Evolutionary conservation across 306 rosid species (phyloP).

Genomic region (Medicago truncatula): MtrunA17r5.0-ANR NC_053045.1:39466001-39466500

Average conservation of each 20-base stretch:
- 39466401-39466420: conserved; percentile 2
- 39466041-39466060: conserved; percentile 74
- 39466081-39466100: conserved; percentile 50
- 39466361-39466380: conserved; percentile 23
- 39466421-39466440: conserved; percentile 33
- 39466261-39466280: conserved; percentile 73
- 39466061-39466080: conserved; percentile 57
- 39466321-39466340: conserved; percentile 49
- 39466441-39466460: conserved; percentile 59
- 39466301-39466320: conserved; percentile 59
- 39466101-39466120: conserved; percentile 58
- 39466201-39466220: conserved; percentile 73
- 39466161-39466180: conserved; percentile 74
- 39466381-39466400: neutral
- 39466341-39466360: conserved; percentile 23
- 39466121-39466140: conserved; percentile 66
- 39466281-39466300: conserved; percentile 64
- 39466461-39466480: conserved; percentile 48
- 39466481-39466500: conserved; percentile 64
- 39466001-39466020: conserved; percentile 22
- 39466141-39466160: conserved; percentile 89
- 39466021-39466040: conserved; percentile 32
- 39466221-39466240: conserved; percentile 90
- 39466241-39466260: conserved; percentile 86
- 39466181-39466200: conserved; percentile 62